Evolutionary conservation across 208 protist genomes (phyloP).

Genomic region (Herpetomonas muscarum): DNA sequence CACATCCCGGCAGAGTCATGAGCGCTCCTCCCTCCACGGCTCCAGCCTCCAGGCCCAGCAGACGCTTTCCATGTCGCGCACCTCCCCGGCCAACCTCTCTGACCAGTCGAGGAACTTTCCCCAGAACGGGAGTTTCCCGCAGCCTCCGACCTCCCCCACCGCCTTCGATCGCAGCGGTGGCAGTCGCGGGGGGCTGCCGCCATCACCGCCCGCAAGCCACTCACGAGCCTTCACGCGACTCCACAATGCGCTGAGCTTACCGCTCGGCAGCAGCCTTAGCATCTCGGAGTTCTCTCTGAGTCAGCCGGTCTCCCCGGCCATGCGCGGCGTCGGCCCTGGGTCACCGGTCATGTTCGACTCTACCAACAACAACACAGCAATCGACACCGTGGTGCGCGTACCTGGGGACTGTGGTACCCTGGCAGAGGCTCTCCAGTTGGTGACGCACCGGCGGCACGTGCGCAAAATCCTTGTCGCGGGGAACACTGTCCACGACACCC

Average conservation of each 20-base stretch:
- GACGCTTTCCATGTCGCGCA: constrained; percentile 40
- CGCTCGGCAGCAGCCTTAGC: constrained; percentile 25
- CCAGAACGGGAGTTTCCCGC: constrained; percentile 23
- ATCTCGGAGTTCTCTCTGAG: constrained; percentile 36
- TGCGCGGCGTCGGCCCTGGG: not conserved
- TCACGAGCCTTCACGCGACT: constrained; percentile 19
- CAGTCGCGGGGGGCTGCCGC: not conserved
- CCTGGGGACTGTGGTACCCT: constrained; percentile 58
- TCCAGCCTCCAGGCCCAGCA: constrained; percentile 24
- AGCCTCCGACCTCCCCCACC: not conserved
- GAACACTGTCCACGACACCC: constrained; percentile 37
- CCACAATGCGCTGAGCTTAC: constrained; percentile 18
- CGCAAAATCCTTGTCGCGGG: constrained; percentile 57
- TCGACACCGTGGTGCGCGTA: constrained; percentile 40
- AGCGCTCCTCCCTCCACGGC: constrained; percentile 27
- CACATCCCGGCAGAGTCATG: constrained; percentile 53
- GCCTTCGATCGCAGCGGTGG: constrained; percentile 4
- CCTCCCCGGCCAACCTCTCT: constrained; percentile 10
- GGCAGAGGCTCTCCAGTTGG: constrained; percentile 30
- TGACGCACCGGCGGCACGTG: constrained; percentile 44
- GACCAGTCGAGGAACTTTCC: constrained; percentile 19
- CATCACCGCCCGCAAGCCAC: not conserved
- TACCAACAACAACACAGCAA: constrained; percentile 8
- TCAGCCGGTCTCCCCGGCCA: constrained; percentile 14
- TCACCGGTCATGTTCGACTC: not conserved